A percentile compares a stretch with the other conserved stretches of the same genome.
Conservation (phyloP, 805 yeast genomes). For the Vanderwaltozyma tropicalis region DNA sequence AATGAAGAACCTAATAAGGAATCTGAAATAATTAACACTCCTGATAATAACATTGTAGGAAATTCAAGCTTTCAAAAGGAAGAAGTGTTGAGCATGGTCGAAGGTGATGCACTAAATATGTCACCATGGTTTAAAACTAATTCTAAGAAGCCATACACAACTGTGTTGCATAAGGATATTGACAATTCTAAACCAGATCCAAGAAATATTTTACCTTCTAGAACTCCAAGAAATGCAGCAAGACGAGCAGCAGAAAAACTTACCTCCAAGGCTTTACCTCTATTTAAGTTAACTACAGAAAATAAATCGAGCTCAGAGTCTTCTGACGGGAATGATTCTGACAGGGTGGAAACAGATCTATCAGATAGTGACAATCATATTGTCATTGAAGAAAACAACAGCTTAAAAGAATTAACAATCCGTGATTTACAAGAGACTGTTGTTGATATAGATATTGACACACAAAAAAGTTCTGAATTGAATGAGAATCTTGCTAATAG, state of each 20-base stretch:
- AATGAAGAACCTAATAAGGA: background rate
- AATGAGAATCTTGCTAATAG: background rate
- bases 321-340: constrained; percentile 8
- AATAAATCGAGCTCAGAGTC: constrained; percentile 1
- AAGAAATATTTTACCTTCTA: constrained; percentile 21
- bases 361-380: constrained; percentile 7
- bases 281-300: constrained; percentile 2
- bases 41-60: background rate
- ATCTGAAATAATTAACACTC: background rate
- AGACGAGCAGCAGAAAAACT: constrained; percentile 22
- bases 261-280: constrained; percentile 6
- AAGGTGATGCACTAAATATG: constrained; percentile 13
- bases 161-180: constrained; percentile 21
- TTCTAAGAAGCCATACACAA: constrained; percentile 21
- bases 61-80: constrained; percentile 21
- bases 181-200: constrained; percentile 26
- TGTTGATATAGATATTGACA: background rate
- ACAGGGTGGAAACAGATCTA: constrained; percentile 13
- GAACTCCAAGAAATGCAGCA: constrained; percentile 24
- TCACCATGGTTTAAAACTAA: constrained; percentile 15
- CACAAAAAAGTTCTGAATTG: too few species aligned
- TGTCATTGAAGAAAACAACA: constrained; percentile 3
- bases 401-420: constrained; percentile 10
- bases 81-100: constrained; percentile 20
- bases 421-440: constrained; percentile 16